Evolutionary conservation across 2,329 filamentous ascomycete genomes (phyloP).

Genomic region (Parascedosporium putredinis): DNA sequence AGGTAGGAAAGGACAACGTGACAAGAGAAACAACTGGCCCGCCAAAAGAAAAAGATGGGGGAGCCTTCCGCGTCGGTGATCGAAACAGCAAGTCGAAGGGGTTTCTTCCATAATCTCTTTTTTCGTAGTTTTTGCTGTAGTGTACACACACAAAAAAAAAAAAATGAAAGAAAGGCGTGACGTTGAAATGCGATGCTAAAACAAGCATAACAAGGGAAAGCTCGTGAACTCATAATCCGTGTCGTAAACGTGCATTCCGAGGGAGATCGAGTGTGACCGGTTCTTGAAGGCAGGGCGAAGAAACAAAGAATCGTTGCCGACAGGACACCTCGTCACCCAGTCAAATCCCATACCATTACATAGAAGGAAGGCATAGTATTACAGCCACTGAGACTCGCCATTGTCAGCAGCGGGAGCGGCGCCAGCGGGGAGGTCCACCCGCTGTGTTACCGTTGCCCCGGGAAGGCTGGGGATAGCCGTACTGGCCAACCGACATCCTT

Average conservation of each 20-base stretch:
- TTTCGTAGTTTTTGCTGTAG: constrained; percentile 3
- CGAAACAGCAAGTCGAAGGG: not conserved
- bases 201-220: constrained; percentile 4
- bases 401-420: constrained; percentile 22
- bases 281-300: too few relatives aligned
- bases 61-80: not conserved
- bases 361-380: constrained; percentile 7
- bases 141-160: constrained; percentile 8
- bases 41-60: not conserved
- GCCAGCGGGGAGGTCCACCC: constrained; percentile 22
- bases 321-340: too few relatives aligned
- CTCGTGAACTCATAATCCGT: constrained; percentile 9
- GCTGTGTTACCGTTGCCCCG: constrained; percentile 14
- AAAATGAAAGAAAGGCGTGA: not conserved
- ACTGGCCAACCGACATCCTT: constrained; percentile 2
- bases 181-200: constrained; percentile 4
- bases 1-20: constrained; percentile 11
- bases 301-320: too few relatives aligned
- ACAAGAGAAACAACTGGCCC: constrained; percentile 2
- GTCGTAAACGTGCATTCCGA: constrained; percentile 9
- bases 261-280: too few relatives aligned
- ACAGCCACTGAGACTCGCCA: constrained; percentile 18
- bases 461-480: constrained; percentile 4
- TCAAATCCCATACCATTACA: constrained; percentile 8
- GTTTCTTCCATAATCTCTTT: not conserved